Evolutionary conservation across 2,329 filamentous ascomycete species (phyloP).

Genomic region (Cercospora citrullina): DNA sequence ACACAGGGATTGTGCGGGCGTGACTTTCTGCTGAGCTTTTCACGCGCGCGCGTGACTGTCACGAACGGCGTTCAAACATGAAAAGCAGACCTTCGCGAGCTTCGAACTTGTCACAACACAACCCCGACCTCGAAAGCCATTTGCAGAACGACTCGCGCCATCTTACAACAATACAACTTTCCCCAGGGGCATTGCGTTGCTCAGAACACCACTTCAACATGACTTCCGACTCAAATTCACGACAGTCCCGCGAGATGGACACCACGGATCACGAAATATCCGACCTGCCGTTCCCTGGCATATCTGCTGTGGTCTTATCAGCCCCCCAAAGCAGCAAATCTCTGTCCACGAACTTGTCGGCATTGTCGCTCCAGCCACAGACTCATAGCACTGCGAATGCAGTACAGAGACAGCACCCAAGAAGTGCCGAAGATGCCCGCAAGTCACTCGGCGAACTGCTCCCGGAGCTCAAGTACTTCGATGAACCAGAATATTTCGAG

Average conservation of each 20-base stretch:
- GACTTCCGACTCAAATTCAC: background rate
- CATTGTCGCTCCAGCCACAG: background rate
- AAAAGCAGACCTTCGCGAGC: background rate
- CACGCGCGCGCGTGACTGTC: background rate
- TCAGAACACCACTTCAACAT: background rate
- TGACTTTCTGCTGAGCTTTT: background rate
- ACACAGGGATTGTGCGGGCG: background rate
- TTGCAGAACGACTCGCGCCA: background rate
- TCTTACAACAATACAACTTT: background rate
- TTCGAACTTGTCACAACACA: background rate
- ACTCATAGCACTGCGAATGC: background rate
- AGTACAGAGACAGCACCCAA: background rate
- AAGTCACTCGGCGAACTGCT: background rate
- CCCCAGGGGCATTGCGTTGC: background rate
- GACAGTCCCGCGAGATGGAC: background rate
- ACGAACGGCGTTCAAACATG: background rate
- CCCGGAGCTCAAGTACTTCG: background rate
- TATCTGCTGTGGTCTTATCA: background rate
- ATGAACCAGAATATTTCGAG: background rate
- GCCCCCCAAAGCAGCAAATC: background rate
- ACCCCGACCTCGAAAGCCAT: background rate
- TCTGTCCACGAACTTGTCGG: background rate
- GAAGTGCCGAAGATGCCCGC: background rate
- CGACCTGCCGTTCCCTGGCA: background rate
- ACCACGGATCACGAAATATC: background rate